Percentiles rank a stretch among this genome's conserved stretches.
Evolutionary conservation across 176 grass and related monocot species (phyloP).

Genomic region (Bonia amplexicaulis): DNA sequence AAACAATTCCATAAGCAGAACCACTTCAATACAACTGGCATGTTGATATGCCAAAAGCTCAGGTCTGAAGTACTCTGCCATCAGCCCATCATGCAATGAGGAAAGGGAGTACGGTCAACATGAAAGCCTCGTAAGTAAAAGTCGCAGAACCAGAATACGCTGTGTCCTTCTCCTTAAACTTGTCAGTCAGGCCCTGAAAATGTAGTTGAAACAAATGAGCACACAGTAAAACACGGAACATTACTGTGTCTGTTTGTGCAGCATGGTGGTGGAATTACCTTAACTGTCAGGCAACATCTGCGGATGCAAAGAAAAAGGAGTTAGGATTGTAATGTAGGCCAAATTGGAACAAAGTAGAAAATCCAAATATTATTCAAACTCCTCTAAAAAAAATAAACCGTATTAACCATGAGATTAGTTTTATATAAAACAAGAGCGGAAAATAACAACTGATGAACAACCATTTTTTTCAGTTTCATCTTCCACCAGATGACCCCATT

Average conservation of each 20-base stretch:
- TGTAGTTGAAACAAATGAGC: constrained; percentile 1
- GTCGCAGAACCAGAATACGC: constrained; percentile 61
- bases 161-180: constrained; percentile 90
- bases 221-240: background rate
- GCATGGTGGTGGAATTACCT: constrained; percentile 47
- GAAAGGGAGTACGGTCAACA: constrained; percentile 81
- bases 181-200: constrained; percentile 87
- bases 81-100: constrained; percentile 51
- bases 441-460: background rate
- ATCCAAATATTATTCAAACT: background rate
- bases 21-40: background rate
- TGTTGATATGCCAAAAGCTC: background rate
- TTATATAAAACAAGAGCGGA: background rate
- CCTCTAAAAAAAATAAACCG: background rate
- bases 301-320: background rate
- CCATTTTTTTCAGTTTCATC: background rate
- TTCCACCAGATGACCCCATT: background rate
- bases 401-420: background rate
- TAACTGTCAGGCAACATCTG: constrained; percentile 98
- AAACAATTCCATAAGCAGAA: too few relatives aligned
- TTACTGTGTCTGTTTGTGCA: background rate
- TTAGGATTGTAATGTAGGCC: background rate
- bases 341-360: background rate
- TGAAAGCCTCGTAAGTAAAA: constrained; percentile 86
- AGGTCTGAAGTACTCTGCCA: background rate